A percentile compares a stretch with the other conserved stretches of the same genome.
Conservation (phyloP, 2,329 filamentous ascomycete genomes). For the Apiospora marii region DNA sequence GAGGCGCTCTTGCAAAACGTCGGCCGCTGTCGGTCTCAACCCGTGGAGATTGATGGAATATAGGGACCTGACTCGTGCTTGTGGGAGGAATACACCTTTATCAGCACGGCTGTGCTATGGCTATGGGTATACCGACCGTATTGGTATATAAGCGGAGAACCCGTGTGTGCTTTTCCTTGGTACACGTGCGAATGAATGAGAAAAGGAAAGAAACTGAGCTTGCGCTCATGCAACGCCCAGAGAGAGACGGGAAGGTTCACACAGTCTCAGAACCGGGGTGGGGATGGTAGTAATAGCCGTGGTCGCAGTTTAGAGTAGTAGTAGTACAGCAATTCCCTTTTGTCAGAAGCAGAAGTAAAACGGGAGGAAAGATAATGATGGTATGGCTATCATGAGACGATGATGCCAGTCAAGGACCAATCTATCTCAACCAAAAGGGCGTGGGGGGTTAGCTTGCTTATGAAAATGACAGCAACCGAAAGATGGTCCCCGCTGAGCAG, state of each 20-base stretch:
- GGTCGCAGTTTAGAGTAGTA: background rate
- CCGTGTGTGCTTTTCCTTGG: background rate
- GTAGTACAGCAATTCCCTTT: background rate
- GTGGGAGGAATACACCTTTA: constrained; percentile 13
- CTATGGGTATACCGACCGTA: background rate
- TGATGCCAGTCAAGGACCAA: constrained; percentile 12
- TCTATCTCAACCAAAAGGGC: constrained; percentile 18
- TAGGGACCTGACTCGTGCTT: constrained; percentile 16
- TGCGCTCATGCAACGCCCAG: constrained; percentile 13
- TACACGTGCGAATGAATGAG: constrained; percentile 19
- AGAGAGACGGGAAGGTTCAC: constrained; percentile 12
- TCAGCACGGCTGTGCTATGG: background rate
- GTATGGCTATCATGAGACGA: constrained; percentile 19
- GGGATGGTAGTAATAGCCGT: background rate
- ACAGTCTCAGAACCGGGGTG: constrained; percentile 15
- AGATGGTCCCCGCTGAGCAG: background rate
- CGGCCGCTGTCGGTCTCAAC: constrained; percentile 15
- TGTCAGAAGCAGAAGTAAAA: constrained; percentile 18
- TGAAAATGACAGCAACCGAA: background rate
- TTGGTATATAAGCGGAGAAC: constrained; percentile 17
- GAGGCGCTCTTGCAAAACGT: constrained; percentile 22
- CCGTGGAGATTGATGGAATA: constrained; percentile 12
- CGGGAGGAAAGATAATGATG: constrained; percentile 7
- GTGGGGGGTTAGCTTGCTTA: constrained; percentile 13
- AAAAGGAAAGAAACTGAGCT: constrained; percentile 8